Evolutionary conservation across 106 monocot genomes (phyloP).

Genomic region (Hemerocallis citrina): DNA sequence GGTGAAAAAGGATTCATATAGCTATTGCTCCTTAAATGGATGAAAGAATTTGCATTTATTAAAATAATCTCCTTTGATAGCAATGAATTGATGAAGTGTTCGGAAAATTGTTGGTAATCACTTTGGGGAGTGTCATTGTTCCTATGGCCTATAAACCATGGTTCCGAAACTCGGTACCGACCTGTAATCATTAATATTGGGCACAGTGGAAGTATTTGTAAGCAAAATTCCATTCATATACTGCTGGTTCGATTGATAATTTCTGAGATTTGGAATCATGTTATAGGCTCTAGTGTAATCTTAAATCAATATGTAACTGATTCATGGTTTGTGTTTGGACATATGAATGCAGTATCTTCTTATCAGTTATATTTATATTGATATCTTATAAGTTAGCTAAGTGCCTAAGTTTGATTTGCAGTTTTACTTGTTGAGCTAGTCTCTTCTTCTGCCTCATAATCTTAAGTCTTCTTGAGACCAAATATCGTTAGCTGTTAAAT

Average conservation of each 20-base stretch:
- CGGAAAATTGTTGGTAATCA: neutral
- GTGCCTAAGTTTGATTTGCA: neutral
- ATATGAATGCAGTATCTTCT: neutral
- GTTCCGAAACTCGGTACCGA: too few species aligned
- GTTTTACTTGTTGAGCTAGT: neutral
- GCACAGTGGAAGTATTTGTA: too few species aligned
- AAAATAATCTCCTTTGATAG: neutral
- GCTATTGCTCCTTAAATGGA: neutral
- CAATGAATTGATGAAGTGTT: neutral
- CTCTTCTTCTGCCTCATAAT: neutral
- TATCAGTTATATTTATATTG: neutral
- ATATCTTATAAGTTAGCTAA: neutral
- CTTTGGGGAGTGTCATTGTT: neutral
- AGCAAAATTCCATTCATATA: too few species aligned
- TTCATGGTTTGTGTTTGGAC: too few species aligned
- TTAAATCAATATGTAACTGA: too few species aligned
- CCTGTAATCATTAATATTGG: too few species aligned
- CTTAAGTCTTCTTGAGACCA: slow-evolving; percentile 5
- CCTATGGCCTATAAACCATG: neutral
- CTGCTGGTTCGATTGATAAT: too few species aligned
- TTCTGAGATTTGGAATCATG: too few species aligned
- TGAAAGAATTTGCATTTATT: neutral
- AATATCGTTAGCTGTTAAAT: neutral
- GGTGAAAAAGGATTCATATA: neutral
- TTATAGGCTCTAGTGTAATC: too few species aligned